A percentile compares a stretch with the other conserved stretches of the same genome.
Evolutionary conservation across 2,329 filamentous ascomycete genomes (phyloP).

Genomic region (Clonostachys rhizophaga): DNA sequence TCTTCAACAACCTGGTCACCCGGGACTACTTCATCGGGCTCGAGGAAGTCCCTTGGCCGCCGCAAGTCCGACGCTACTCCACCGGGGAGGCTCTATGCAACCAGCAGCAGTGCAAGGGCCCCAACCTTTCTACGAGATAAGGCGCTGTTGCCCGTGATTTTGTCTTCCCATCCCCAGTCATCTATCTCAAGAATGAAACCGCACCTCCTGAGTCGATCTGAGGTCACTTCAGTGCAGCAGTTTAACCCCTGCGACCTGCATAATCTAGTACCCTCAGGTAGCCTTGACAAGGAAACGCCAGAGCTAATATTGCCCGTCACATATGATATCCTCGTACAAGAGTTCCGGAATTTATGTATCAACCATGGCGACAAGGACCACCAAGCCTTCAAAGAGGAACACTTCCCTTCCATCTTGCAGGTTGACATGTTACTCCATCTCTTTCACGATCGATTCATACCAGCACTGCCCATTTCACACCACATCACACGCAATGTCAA

Average conservation of each 20-base stretch:
- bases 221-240: no score
- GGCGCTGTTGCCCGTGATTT: background rate
- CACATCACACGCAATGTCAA: slow-evolving; percentile 3
- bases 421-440: slow-evolving; percentile 21
- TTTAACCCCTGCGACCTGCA: no score
- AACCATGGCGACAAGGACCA: no score
- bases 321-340: no score
- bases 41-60: background rate
- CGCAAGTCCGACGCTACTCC: background rate
- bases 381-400: slow-evolving; percentile 6
- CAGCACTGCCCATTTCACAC: slow-evolving; percentile 21
- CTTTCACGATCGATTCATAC: slow-evolving; percentile 22
- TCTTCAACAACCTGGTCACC: background rate
- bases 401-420: slow-evolving; percentile 15
- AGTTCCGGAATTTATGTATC: no score
- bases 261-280: no score
- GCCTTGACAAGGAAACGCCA: no score
- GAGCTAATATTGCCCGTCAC: no score
- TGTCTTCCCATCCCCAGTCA: background rate
- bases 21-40: background rate
- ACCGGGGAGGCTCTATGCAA: background rate
- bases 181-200: background rate
- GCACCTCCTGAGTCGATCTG: no score
- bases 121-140: background rate
- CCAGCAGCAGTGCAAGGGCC: slow-evolving; percentile 1